Conservation (phyloP, 495 filamentous ascomycete genomes). For the Neurospora sp. region DNA sequence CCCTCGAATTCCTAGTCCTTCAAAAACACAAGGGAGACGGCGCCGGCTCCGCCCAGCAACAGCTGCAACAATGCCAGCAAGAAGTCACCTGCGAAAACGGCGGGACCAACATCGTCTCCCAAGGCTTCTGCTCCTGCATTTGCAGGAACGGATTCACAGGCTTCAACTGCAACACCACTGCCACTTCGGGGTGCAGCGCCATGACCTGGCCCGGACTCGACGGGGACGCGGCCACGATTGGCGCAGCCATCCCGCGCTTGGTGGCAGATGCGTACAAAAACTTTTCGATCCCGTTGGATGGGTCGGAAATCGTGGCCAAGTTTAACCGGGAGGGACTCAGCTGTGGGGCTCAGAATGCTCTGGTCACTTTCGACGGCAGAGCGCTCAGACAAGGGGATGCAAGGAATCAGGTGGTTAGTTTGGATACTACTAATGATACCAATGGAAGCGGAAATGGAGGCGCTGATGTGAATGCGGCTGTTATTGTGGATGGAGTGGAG, state of each 20-base stretch:
- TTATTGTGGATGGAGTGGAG: constrained; percentile 17
- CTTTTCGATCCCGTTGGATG: constrained; percentile 66
- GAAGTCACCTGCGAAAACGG: constrained; percentile 63
- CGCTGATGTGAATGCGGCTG: constrained; percentile 14
- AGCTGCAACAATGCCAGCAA: constrained; percentile 41
- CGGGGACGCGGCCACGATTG: constrained; percentile 66
- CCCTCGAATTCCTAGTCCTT: constrained; percentile 71
- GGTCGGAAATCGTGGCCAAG: constrained; percentile 55
- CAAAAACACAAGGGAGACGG: constrained; percentile 27
- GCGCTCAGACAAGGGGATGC: constrained; percentile 24
- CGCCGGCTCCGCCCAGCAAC: constrained; percentile 15
- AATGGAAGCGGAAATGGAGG: background rate
- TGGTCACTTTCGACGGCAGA: constrained; percentile 67
- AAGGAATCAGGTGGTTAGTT: background rate
- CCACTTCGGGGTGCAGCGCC: constrained; percentile 61
- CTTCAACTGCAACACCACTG: constrained; percentile 51
- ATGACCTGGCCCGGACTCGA: constrained; percentile 36
- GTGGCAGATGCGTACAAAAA: constrained; percentile 52
- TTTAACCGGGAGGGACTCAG: constrained; percentile 65
- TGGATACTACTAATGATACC: background rate
- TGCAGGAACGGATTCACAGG: constrained; percentile 83
- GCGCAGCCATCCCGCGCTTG: constrained; percentile 63
- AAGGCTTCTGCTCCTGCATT: constrained; percentile 67
- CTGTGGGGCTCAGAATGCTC: constrained; percentile 72
- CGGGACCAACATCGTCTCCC: constrained; percentile 59